These are phyloP conservation scores for Lathyrus sativus DNA, from an alignment of 306 rosid species.

Conservation along the genomic window DNA sequence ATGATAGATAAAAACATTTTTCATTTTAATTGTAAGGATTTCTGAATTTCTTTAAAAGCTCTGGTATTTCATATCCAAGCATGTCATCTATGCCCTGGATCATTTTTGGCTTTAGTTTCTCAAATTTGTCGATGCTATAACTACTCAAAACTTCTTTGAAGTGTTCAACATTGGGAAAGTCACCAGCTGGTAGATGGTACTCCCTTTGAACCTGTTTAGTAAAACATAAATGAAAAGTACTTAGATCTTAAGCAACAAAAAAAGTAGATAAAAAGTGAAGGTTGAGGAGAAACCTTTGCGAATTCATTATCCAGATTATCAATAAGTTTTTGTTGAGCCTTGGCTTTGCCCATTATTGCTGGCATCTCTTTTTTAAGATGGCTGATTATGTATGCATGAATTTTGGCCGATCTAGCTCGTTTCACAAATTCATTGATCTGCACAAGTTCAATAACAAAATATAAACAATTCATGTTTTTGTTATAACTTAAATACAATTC, in stretches of 20 bases:
- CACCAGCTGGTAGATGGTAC: conserved; percentile 83
- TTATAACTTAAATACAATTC: background rate
- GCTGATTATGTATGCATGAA: conserved; percentile 86
- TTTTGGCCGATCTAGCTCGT: conserved; percentile 95
- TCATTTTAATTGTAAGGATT: conserved; percentile 69
- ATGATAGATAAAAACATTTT: background rate
- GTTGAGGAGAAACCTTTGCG: conserved; percentile 56
- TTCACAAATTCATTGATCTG: conserved; percentile 97
- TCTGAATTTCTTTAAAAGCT: conserved; percentile 78
- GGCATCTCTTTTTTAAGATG: conserved; percentile 97
- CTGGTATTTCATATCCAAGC: conserved; percentile 94
- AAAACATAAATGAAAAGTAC: background rate
- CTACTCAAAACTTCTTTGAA: conserved; percentile 63
- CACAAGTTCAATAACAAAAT: conserved; percentile 11
- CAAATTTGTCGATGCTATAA: conserved; percentile 78
- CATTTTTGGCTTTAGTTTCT: conserved; percentile 89
- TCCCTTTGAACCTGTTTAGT: conserved; percentile 75
- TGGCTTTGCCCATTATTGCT: conserved; percentile 86
- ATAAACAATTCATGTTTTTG: too few relatives aligned
- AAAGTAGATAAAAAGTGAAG: background rate
- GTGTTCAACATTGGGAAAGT: conserved; percentile 80
- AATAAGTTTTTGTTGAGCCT: conserved; percentile 74
- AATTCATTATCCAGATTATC: conserved; percentile 82
- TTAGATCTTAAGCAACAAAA: conserved; percentile 7
- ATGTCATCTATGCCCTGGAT: conserved; percentile 85